These are phyloP conservation scores for Phaeodactylum tricornutum DNA, from an alignment of 108 stramenopile species.

Conservation along the genomic window DNA sequence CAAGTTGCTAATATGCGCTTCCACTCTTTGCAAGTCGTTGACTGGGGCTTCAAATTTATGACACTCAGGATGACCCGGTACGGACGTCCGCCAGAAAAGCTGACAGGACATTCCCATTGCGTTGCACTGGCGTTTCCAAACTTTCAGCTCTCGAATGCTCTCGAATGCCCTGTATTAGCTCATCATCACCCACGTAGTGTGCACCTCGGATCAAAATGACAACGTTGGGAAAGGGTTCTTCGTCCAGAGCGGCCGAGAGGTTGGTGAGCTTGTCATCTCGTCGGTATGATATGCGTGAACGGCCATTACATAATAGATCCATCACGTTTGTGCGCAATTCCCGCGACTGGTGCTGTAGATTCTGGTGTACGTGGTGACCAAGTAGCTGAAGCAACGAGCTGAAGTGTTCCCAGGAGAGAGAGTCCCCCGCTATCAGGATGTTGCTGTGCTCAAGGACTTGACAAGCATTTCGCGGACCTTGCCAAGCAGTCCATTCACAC, in stretches of 20 bases:
- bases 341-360: conserved; percentile 12
- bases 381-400: conserved; percentile 22
- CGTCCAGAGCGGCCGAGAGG: conserved; percentile 11
- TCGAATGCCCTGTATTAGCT: conserved; percentile 14
- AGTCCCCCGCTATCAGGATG: conserved; percentile 33
- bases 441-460: conserved; percentile 7
- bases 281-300: conserved; percentile 15
- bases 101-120: conserved; percentile 6
- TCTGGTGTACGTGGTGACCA: conserved; percentile 12
- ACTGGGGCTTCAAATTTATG: conserved; percentile 17
- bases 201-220: conserved; percentile 38
- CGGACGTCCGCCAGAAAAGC: conserved; percentile 31
- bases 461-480: too few relatives aligned
- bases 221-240: conserved; percentile 16
- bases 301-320: conserved; percentile 14
- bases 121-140: not conserved
- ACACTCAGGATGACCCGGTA: conserved; percentile 43
- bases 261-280: conserved; percentile 25
- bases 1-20: conserved; percentile 18
- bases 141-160: not conserved
- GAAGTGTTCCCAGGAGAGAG: conserved; percentile 39
- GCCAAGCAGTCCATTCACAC: conserved; percentile 20
- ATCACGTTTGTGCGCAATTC: conserved; percentile 8
- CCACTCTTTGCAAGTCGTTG: conserved; percentile 25
- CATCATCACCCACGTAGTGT: conserved; percentile 25